Base-by-base conservation (phyloP, 768 basidiomycete species). In the Suillus weaverae region DNA sequence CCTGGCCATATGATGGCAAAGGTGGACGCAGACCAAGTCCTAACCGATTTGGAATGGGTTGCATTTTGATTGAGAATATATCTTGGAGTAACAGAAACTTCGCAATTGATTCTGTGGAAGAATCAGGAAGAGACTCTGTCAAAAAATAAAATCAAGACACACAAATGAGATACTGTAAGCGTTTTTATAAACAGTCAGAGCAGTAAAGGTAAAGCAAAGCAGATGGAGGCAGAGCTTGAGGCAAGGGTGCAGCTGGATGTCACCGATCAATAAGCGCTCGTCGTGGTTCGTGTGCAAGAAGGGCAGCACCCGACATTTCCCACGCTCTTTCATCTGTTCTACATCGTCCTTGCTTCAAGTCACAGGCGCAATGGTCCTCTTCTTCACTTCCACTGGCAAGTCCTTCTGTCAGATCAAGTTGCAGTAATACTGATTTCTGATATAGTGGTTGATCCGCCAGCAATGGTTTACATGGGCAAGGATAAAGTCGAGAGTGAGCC, bases 401-500 rank as follows among this genome's bases (percentile, higher is more conserved):
- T 61, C 51, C 5, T 18, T 61, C 2, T 32, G 20, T 1, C 18
- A 39, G 2, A 8, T 6, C 36, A 8, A 22, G 48, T 18, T 8
- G 2, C 11, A 0, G 5, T 3, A 0, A 55, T 71, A 32, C 67
- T 68, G 30, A 66, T 36, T 30, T 5, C 1, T 8, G 16, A 18
- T 2, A 3, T 67, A 93, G 91, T 79, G 54, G 77, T 81, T 18
- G 75, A 85, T 53, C 92, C 94, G 2, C 80, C 91, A 1, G 87
- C 82, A 9, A 85, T 79, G 33, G 80, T 98, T 63, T 98, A 97
- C 77, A 97, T 98, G 95, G 95, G 97, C 35, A 88, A 87, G 74
- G 97, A 99, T 84, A 99, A 99, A 80, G 90, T 95, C 66, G 94
- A 97, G 81, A 95, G 93, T 95, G 71, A 72, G 90, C 81, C 14